Evolutionary conservation across 2,329 filamentous ascomycete genomes (phyloP).

Genomic region (Venturia oleaginea): DNA sequence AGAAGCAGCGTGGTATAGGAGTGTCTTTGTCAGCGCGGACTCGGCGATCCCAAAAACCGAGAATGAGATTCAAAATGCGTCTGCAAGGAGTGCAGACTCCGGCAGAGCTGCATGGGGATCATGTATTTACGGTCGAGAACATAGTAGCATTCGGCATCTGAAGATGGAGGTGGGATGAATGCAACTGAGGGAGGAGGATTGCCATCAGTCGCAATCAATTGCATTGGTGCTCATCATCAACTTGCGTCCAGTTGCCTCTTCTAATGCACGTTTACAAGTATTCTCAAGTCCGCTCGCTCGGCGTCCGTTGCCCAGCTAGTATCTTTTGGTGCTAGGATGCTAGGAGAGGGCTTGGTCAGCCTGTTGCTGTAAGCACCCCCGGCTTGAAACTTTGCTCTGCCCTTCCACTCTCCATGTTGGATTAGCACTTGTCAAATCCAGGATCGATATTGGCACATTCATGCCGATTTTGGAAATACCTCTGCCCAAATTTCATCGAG

Average conservation of each 20-base stretch:
- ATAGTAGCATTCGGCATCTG: neutral
- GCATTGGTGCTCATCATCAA: neutral
- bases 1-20: neutral
- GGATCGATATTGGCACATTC: neutral
- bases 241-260: neutral
- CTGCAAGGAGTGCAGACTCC: neutral
- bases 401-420: neutral
- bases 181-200: neutral
- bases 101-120: neutral
- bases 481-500: neutral
- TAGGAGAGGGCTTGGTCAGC: slow-evolving; percentile 4
- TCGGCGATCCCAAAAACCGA: neutral
- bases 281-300: neutral
- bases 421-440: neutral
- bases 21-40: neutral
- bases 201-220: neutral
- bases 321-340: neutral
- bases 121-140: neutral
- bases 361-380: neutral
- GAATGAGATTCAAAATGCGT: too few species aligned
- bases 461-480: neutral
- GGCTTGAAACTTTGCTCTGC: neutral
- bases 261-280: neutral
- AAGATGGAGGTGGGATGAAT: neutral
- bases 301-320: neutral